phyloP scores from a whole-genome alignment of 495 filamentous ascomycete species.

The Gamarada debralockiae region DNA sequence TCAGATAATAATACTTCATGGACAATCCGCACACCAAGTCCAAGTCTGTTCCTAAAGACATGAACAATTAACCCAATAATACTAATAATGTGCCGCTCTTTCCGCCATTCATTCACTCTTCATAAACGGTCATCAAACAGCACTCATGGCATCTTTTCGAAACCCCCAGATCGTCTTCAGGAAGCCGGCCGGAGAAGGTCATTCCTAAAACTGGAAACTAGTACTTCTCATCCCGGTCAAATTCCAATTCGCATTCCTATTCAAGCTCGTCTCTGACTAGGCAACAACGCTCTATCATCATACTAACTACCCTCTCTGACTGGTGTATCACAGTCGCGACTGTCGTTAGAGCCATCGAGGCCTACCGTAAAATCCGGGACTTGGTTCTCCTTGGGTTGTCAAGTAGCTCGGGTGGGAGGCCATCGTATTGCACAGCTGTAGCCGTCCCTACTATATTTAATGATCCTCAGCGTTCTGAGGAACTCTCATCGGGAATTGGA shows the following conservation, averaged over 20 bases:
- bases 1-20: too few species aligned
- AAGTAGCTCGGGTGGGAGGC: constrained; percentile 17
- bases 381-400: constrained; percentile 8
- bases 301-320: constrained; percentile 12
- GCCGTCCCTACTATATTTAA: too few species aligned
- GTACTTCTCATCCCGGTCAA: constrained; percentile 8
- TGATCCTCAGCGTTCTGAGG: background rate
- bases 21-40: too few species aligned
- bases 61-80: too few species aligned
- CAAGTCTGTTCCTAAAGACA: too few species aligned
- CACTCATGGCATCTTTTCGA: too few species aligned
- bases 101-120: too few species aligned
- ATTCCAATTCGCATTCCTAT: background rate
- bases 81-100: too few species aligned
- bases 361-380: background rate
- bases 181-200: too few species aligned
- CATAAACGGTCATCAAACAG: too few species aligned
- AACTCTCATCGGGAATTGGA: too few species aligned
- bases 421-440: constrained; percentile 8
- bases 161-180: too few species aligned
- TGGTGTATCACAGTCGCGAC: background rate
- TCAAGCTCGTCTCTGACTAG: constrained; percentile 12
- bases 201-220: constrained; percentile 11
- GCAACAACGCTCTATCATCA: constrained; percentile 21
- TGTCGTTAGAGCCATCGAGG: background rate